Evolutionary conservation across 139 green algal genomes (phyloP).

Genomic region (Asterochloris sp.): DNA sequence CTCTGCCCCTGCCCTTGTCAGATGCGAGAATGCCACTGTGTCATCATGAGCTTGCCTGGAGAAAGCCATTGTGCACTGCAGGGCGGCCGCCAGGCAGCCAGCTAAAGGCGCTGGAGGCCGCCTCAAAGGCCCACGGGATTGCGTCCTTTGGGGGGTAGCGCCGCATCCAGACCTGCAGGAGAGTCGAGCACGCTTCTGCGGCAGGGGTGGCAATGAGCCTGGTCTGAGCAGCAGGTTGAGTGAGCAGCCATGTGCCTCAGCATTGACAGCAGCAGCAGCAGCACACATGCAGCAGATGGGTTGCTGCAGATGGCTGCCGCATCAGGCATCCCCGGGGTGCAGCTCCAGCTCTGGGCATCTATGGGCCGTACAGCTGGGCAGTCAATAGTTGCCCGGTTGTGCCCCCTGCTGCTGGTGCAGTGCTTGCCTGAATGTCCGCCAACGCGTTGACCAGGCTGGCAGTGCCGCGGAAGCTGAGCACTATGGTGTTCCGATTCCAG

Average conservation of each 20-base stretch:
- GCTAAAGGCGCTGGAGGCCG: background rate
- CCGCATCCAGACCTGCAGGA: conserved; percentile 10
- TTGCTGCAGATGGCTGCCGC: background rate
- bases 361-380: background rate
- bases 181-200: too few species aligned
- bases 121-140: background rate
- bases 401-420: background rate
- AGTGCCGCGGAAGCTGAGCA: conserved; percentile 26
- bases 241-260: background rate
- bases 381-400: background rate
- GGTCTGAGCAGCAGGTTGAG: too few species aligned
- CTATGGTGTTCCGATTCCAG: conserved; percentile 13
- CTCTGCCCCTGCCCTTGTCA: too few species aligned
- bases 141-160: background rate
- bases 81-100: conserved; percentile 9
- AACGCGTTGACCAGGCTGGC: conserved; percentile 23
- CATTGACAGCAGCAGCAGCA: background rate
- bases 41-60: background rate
- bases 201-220: background rate
- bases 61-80: conserved; percentile 8
- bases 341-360: background rate
- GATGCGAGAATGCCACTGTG: background rate
- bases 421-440: conserved; percentile 26
- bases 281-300: background rate
- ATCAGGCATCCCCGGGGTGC: background rate